Percentiles rank a stretch among this genome's conserved stretches.
phyloP scores from a whole-genome alignment of 192 early-diverging fungal species.

The Diversispora epigaea region DNA sequence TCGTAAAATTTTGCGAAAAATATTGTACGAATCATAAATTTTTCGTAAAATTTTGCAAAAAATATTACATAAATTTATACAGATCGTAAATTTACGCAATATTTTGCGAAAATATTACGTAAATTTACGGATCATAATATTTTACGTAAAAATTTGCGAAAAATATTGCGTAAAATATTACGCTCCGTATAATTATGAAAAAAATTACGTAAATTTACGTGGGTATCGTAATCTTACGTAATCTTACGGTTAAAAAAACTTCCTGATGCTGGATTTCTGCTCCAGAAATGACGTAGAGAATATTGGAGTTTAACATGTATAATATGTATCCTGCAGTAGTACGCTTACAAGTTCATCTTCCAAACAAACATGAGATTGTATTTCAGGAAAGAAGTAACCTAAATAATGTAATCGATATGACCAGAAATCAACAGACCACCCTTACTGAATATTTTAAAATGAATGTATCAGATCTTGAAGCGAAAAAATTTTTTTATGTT shows the following conservation, averaged over 20 bases:
- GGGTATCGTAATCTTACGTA: too few species aligned
- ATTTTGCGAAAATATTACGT: constrained; percentile 22
- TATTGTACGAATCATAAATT: neutral
- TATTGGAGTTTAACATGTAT: constrained; percentile 34
- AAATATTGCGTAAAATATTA: too few species aligned
- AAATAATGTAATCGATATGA: constrained; percentile 14
- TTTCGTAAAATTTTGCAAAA: too few species aligned
- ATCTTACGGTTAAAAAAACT: too few species aligned
- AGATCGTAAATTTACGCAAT: constrained; percentile 19
- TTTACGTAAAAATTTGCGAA: too few species aligned
- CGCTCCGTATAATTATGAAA: too few species aligned
- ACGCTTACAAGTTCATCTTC: neutral
- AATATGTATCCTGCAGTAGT: constrained; percentile 1
- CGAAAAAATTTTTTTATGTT: neutral
- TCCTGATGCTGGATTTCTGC: constrained; percentile 22
- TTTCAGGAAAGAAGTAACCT: neutral
- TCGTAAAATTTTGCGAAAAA: too few species aligned
- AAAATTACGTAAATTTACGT: too few species aligned
- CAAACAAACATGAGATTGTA: neutral
- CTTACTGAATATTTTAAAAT: constrained; percentile 31
- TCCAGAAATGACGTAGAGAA: neutral
- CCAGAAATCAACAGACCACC: neutral
- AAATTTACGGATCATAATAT: too few species aligned
- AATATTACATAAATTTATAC: too few species aligned
- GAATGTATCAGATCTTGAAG: constrained; percentile 8